Conservation (phyloP, 495 filamentous ascomycete species). For the Penicillium riverlandense region DNA sequence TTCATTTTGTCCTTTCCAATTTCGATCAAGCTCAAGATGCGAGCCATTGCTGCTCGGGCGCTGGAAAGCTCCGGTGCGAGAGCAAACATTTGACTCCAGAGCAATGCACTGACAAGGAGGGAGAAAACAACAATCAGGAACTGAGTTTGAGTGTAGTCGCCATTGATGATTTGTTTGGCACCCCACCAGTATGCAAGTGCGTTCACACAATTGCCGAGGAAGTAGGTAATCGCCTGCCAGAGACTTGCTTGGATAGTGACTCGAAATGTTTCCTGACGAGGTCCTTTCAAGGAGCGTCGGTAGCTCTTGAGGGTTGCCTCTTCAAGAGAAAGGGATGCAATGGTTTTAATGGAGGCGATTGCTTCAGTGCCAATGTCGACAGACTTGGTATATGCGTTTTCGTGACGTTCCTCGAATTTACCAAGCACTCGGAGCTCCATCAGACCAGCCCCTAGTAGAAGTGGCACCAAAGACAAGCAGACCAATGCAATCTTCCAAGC, state of each 20-base stretch:
- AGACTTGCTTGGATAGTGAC: constrained; percentile 41
- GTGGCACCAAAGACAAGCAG: constrained; percentile 33
- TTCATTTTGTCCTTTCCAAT: constrained; percentile 29
- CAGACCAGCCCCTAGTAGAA: constrained; percentile 37
- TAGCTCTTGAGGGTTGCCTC: constrained; percentile 29
- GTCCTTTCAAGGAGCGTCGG: constrained; percentile 29
- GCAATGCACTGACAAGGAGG: constrained; percentile 49
- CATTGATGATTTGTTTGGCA: constrained; percentile 49
- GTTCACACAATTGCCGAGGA: constrained; percentile 47
- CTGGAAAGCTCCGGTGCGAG: constrained; percentile 55
- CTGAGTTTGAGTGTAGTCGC: constrained; percentile 49
- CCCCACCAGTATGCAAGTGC: constrained; percentile 68
- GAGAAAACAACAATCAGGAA: constrained; percentile 61
- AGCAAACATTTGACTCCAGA: constrained; percentile 60
- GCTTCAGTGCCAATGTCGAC: constrained; percentile 46
- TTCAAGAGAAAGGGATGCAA: constrained; percentile 46
- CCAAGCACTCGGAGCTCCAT: constrained; percentile 47
- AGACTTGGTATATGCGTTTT: constrained; percentile 43
- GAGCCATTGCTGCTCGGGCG: constrained; percentile 37
- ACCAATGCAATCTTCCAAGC: constrained; percentile 37
- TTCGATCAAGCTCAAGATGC: constrained; percentile 44
- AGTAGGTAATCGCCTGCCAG: constrained; percentile 49
- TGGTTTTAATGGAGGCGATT: constrained; percentile 45
- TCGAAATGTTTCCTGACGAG: constrained; percentile 40
- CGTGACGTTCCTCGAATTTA: constrained; percentile 53